Evolutionary conservation across 176 grass and related monocot species (phyloP).

Genomic region (Rhynchospora breviuscula): DNA sequence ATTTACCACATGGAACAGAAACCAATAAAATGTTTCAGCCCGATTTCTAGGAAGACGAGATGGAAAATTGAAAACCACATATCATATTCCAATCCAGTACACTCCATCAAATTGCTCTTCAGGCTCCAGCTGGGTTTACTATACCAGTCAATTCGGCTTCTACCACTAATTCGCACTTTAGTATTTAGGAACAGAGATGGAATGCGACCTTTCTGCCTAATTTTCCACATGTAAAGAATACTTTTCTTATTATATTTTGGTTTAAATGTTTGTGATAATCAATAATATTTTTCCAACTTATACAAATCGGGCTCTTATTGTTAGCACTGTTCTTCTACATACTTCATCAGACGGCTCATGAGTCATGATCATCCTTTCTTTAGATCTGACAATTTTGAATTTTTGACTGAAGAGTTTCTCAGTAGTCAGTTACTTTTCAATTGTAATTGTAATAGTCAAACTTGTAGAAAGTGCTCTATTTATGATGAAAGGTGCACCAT

Average conservation of each 20-base stretch:
- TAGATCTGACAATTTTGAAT: neutral
- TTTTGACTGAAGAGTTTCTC: too few species aligned
- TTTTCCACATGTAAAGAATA: neutral
- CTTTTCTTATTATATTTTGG: neutral
- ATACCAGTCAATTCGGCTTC: neutral
- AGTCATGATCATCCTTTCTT: neutral
- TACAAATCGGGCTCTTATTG: neutral
- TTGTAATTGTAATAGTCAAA: too few species aligned
- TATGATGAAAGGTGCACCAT: too few species aligned
- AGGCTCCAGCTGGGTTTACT: neutral
- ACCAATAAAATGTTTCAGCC: too few species aligned
- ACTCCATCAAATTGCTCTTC: neutral
- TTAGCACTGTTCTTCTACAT: neutral
- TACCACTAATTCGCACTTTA: too few species aligned
- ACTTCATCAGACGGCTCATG: too few species aligned
- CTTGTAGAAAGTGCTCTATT: too few species aligned
- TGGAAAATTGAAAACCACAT: neutral
- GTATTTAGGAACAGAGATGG: neutral
- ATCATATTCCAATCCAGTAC: neutral
- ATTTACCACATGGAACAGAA: too few species aligned
- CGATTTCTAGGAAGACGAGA: neutral
- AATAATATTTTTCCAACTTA: neutral
- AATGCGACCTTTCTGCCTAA: neutral
- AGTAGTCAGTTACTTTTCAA: too few species aligned
- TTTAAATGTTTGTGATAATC: neutral